A percentile compares a stretch with the other conserved stretches of the same genome.
Conservation (phyloP, 331 rosid genomes). For the Saraca asoca region DNA sequence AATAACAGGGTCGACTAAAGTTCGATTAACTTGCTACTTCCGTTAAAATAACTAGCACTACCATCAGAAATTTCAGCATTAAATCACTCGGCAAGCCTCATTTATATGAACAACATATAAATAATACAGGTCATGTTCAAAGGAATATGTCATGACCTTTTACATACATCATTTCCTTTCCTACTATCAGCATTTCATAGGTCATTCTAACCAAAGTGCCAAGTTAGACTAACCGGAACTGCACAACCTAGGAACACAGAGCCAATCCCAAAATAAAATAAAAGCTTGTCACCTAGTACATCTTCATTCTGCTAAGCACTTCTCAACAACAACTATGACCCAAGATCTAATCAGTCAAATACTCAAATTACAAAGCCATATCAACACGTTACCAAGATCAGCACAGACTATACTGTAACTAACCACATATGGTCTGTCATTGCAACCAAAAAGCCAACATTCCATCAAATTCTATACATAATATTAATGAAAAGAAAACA, state of each 20-base stretch:
- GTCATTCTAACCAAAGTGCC: slow-evolving; percentile 62
- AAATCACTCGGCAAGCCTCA: slow-evolving; percentile 35
- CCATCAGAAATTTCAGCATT: background rate
- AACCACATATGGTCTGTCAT: too few relatives aligned
- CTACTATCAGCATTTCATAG: slow-evolving; percentile 51
- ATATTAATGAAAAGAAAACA: background rate
- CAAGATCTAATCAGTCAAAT: slow-evolving; percentile 38
- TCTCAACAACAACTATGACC: slow-evolving; percentile 32
- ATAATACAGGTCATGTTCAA: slow-evolving; percentile 30
- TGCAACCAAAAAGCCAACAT: slow-evolving; percentile 47
- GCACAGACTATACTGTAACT: slow-evolving; percentile 38
- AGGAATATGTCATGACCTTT: slow-evolving; percentile 28
- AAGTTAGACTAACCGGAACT: slow-evolving; percentile 58
- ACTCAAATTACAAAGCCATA: slow-evolving; percentile 47
- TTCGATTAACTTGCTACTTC: too few relatives aligned
- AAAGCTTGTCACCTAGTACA: slow-evolving; percentile 44
- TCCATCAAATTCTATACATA: slow-evolving; percentile 25
- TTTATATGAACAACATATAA: slow-evolving; percentile 39
- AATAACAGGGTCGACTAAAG: too few relatives aligned
- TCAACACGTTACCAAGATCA: slow-evolving; percentile 42
- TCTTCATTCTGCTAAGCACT: slow-evolving; percentile 38
- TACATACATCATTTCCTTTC: slow-evolving; percentile 53
- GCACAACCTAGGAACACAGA: slow-evolving; percentile 29
- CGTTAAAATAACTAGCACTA: background rate
- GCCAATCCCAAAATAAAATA: slow-evolving; percentile 40